phyloP scores from a whole-genome alignment of 345 rosid species.

The Bruguiera parviflora region DNA sequence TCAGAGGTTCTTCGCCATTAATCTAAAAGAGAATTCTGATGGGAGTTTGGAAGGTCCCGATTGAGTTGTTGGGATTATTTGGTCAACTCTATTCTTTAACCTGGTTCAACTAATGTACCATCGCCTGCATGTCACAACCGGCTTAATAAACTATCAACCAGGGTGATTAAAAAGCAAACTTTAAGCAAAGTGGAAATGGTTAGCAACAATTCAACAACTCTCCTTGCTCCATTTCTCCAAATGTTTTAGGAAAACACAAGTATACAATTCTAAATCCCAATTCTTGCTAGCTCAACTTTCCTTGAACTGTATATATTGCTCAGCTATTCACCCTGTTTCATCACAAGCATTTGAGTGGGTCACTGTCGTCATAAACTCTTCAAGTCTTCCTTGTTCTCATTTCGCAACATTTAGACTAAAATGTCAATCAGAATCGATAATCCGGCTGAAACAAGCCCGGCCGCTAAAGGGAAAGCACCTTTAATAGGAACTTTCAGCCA shows the following conservation, averaged over 20 bases:
- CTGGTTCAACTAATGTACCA: not conserved
- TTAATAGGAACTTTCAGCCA: not conserved
- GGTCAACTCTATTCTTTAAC: not conserved
- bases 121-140: not conserved
- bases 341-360: not conserved
- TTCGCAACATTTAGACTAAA: not conserved
- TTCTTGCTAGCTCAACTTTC: not conserved
- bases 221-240: not conserved
- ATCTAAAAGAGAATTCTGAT: not conserved
- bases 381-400: not conserved
- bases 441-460: slow-evolving; percentile 19
- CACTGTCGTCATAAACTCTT: not conserved
- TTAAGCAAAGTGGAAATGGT: slow-evolving; percentile 11
- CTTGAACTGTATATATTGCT: slow-evolving; percentile 1
- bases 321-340: not conserved
- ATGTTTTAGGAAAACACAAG: not conserved
- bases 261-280: not conserved
- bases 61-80: slow-evolving; percentile 10
- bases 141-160: not conserved
- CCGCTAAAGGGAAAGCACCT: slow-evolving; percentile 22
- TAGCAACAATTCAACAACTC: slow-evolving; percentile 21
- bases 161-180: not conserved
- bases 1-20: slow-evolving; percentile 1
- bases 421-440: slow-evolving; percentile 14
- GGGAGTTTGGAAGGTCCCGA: not conserved